These are phyloP conservation scores for Alternaria rosae DNA, from an alignment of 2,329 filamentous ascomycete genomes.

Conservation along the genomic window DNA sequence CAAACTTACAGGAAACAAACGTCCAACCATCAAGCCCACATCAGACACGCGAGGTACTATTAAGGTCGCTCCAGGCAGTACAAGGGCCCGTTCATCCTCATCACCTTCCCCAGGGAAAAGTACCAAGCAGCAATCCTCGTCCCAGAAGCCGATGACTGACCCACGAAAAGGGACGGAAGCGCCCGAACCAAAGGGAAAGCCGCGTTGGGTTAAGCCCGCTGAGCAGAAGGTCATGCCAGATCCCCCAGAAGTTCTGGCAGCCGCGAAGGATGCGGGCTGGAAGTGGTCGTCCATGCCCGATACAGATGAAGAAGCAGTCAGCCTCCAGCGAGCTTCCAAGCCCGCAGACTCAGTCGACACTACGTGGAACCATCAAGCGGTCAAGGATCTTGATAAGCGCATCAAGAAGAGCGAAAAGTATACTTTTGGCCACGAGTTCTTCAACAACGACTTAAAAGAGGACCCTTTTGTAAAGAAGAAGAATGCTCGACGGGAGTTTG, in stretches of 20 bases:
- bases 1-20: neutral
- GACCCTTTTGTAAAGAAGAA: neutral
- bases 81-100: neutral
- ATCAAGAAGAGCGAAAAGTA: neutral
- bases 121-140: neutral
- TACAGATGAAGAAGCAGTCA: neutral
- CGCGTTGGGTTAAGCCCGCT: neutral
- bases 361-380: neutral
- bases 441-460: neutral
- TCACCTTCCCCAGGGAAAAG: neutral
- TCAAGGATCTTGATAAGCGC: neutral
- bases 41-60: neutral
- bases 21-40: neutral
- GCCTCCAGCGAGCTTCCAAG: neutral
- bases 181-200: neutral
- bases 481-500: neutral
- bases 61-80: neutral
- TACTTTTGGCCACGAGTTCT: neutral
- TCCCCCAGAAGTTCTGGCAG: neutral
- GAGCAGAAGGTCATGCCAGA: neutral
- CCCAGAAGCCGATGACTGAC: neutral
- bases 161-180: neutral
- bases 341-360: neutral
- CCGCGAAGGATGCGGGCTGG: neutral
- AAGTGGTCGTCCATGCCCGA: neutral